Conservation (phyloP, 805 yeast species). For the Pichia exigua region DNA sequence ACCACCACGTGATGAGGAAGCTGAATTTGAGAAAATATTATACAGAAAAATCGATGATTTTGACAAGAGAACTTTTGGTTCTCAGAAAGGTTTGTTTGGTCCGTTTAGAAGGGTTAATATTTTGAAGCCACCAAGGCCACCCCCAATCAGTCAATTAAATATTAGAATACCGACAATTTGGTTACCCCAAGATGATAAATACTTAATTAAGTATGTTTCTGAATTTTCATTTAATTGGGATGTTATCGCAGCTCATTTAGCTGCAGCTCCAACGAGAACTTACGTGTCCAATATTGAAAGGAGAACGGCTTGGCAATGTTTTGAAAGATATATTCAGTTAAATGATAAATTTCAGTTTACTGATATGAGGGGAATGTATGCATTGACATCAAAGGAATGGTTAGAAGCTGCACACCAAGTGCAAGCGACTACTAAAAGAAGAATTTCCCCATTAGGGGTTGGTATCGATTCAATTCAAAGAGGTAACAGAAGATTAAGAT, state of each 20-base stretch:
- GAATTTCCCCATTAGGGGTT: slow-evolving; percentile 90
- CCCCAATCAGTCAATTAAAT: slow-evolving; percentile 71
- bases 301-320: slow-evolving; percentile 98
- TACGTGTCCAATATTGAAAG: slow-evolving; percentile 87
- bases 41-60: slow-evolving; percentile 40
- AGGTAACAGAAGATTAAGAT: slow-evolving; percentile 82
- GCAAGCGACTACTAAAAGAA: slow-evolving; percentile 78
- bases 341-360: slow-evolving; percentile 80
- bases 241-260: slow-evolving; percentile 73
- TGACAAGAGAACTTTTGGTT: slow-evolving; percentile 32
- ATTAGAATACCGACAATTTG: slow-evolving; percentile 88
- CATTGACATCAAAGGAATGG: slow-evolving; percentile 84
- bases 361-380: slow-evolving; percentile 83
- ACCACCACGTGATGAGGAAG: slow-evolving; percentile 56
- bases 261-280: slow-evolving; percentile 55
- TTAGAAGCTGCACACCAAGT: slow-evolving; percentile 83
- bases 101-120: slow-evolving; percentile 50
- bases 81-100: slow-evolving; percentile 50
- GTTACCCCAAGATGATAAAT: slow-evolving; percentile 90
- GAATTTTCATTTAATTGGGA: slow-evolving; percentile 93
- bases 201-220: slow-evolving; percentile 70
- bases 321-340: slow-evolving; percentile 89
- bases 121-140: slow-evolving; percentile 87
- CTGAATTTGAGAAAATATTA: slow-evolving; percentile 50
- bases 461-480: slow-evolving; percentile 87